These are phyloP conservation scores for Pseudocercospora vitis DNA, from an alignment of 2,329 filamentous ascomycete genomes.

Conservation along the genomic window DNA sequence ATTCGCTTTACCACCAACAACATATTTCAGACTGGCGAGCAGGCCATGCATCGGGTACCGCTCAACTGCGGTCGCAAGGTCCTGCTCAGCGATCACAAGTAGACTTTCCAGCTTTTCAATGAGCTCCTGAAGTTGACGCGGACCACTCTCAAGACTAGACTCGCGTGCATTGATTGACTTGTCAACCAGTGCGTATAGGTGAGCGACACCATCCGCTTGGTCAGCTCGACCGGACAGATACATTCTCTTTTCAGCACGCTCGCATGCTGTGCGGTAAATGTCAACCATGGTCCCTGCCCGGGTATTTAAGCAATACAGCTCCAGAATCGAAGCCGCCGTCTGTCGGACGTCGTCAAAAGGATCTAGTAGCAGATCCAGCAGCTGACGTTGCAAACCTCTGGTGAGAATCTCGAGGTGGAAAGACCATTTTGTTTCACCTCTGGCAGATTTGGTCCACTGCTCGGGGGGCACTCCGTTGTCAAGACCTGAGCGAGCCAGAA, in stretches of 20 bases:
- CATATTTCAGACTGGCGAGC: conserved; percentile 37
- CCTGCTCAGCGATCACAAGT: conserved; percentile 60
- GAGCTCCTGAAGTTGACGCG: conserved; percentile 43
- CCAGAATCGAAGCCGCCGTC: conserved; percentile 50
- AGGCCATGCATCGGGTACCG: conserved; percentile 48
- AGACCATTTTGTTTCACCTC: conserved; percentile 52
- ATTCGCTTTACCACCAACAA: conserved; percentile 11
- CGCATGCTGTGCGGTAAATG: not conserved
- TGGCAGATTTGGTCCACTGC: conserved; percentile 49
- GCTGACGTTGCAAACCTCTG: conserved; percentile 54
- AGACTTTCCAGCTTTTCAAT: conserved; percentile 64
- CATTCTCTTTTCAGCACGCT: conserved; percentile 55
- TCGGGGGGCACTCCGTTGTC: conserved; percentile 49
- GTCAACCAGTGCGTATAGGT: conserved; percentile 69
- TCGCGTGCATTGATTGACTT: not conserved
- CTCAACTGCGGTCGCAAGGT: conserved; percentile 63
- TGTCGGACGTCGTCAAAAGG: conserved; percentile 89
- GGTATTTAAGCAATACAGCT: conserved; percentile 13
- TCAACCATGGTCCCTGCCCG: not conserved
- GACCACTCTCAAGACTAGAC: not conserved
- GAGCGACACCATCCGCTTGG: conserved; percentile 86
- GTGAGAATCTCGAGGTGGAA: conserved; percentile 49
- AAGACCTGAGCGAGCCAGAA: conserved; percentile 69
- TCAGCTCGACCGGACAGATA: conserved; percentile 78
- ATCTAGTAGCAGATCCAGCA: conserved; percentile 80